A percentile compares a stretch with the other conserved stretches of the same genome.
phyloP scores from a whole-genome alignment of 441 rosid genomes.

The Eruca vesicaria region DNA sequence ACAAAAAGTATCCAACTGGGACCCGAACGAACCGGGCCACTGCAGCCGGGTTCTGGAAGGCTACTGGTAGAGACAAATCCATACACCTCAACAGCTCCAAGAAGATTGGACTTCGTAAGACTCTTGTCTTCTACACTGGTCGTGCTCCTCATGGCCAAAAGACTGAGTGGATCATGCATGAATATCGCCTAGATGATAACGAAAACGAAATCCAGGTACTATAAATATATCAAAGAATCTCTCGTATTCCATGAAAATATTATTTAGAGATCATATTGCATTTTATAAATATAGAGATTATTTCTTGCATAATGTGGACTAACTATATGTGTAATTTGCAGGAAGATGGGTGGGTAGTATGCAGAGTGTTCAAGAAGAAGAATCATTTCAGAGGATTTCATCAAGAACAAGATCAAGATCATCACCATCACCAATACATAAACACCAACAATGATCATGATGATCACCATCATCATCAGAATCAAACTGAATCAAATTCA shows the following conservation, averaged over 20 bases:
- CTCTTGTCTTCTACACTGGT: conserved; percentile 75
- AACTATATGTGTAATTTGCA: conserved; percentile 1
- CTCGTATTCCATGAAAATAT: background rate
- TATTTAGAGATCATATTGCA: background rate
- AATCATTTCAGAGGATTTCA: conserved; percentile 36
- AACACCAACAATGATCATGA: conserved; percentile 29
- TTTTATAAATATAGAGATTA: background rate
- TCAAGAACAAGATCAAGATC: conserved; percentile 37
- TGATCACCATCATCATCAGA: conserved; percentile 25
- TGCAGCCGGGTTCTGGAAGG: conserved; percentile 76
- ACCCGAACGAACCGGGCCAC: conserved; percentile 76
- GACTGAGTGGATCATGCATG: conserved; percentile 84
- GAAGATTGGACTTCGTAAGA: conserved; percentile 75
- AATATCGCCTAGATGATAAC: conserved; percentile 61
- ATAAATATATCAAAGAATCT: background rate
- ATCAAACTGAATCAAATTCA: conserved; percentile 17
- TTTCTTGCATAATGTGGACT: background rate
- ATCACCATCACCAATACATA: conserved; percentile 31
- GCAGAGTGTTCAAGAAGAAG: conserved; percentile 42
- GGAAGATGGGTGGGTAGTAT: conserved; percentile 46
- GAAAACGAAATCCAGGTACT: conserved; percentile 64
- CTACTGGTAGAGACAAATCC: conserved; percentile 73
- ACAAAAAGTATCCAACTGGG: conserved; percentile 79
- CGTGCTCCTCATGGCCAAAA: conserved; percentile 81
- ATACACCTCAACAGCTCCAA: conserved; percentile 58